phyloP scores from a whole-genome alignment of 2,329 filamentous ascomycete species.

The Aotearoamyces nothofagi region DNA sequence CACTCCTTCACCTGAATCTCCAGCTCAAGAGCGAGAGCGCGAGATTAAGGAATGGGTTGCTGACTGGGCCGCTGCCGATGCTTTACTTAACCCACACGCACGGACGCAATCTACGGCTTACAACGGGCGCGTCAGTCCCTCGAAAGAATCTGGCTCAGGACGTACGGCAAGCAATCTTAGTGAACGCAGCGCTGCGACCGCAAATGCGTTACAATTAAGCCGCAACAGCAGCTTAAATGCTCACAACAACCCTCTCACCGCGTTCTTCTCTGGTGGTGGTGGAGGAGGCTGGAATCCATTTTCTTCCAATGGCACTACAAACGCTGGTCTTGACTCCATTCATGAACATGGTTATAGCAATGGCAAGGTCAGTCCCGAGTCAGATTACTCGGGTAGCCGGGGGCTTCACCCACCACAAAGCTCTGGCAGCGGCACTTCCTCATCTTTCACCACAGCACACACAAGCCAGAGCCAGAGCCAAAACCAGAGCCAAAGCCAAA shows the following conservation, averaged over 20 bases:
- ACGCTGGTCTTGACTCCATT: constrained; percentile 7
- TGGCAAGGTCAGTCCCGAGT: constrained; percentile 1
- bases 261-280: constrained; percentile 2
- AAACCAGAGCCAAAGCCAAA: no score
- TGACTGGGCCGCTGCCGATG: constrained; percentile 21
- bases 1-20: constrained; percentile 11
- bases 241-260: constrained; percentile 3
- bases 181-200: constrained; percentile 14
- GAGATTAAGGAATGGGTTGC: constrained; percentile 21
- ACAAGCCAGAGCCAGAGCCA: constrained; percentile 9
- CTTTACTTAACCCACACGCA: constrained; percentile 15
- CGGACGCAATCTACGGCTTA: constrained; percentile 10
- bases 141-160: constrained; percentile 11
- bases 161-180: constrained; percentile 20
- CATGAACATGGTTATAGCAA: constrained; percentile 7
- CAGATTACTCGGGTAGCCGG: not conserved
- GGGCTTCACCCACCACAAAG: constrained; percentile 8
- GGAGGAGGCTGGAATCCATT: constrained; percentile 13
- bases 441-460: constrained; percentile 16
- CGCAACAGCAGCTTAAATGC: constrained; percentile 9
- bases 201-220: constrained; percentile 8
- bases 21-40: constrained; percentile 15
- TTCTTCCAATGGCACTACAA: constrained; percentile 5
- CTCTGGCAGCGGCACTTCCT: constrained; percentile 9
- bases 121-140: constrained; percentile 17